Percentiles rank a stretch among this genome's conserved stretches.
Evolutionary conservation across 192 early-diverging fungal genomes (phyloP).

Genomic region (Coemansia sp.): DNA sequence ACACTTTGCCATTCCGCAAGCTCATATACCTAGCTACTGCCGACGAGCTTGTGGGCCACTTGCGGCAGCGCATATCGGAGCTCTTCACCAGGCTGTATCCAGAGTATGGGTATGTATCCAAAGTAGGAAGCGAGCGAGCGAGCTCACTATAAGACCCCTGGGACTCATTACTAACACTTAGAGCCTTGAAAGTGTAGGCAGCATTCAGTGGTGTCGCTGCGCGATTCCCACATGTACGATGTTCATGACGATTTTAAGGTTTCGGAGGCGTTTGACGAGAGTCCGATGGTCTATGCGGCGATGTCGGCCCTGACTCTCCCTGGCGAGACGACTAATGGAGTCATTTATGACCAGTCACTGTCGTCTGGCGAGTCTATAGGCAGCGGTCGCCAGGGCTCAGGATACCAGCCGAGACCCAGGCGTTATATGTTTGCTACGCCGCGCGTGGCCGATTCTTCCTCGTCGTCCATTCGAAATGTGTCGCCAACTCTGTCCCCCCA

Average conservation of each 20-base stretch:
- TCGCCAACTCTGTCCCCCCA: background rate
- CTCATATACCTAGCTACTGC: conserved; percentile 32
- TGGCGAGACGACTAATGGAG: background rate
- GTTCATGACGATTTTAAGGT: conserved; percentile 43
- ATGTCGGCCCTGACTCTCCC: conserved; percentile 22
- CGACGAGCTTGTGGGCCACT: conserved; percentile 23
- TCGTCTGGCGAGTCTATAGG: background rate
- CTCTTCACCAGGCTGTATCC: conserved; percentile 42
- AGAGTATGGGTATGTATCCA: conserved; percentile 34
- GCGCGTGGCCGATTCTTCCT: background rate
- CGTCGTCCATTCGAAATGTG: background rate
- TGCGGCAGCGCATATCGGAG: conserved; percentile 23
- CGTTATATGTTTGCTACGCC: conserved; percentile 33
- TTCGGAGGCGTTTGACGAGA: conserved; percentile 49
- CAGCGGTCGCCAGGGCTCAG: background rate
- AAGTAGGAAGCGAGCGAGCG: background rate
- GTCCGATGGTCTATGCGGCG: conserved; percentile 38
- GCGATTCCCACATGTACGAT: conserved; percentile 48
- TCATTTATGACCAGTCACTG: background rate
- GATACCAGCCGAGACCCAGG: conserved; percentile 25
- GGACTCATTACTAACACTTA: background rate
- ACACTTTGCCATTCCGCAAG: conserved; percentile 35
- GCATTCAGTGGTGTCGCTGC: conserved; percentile 26
- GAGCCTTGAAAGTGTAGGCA: conserved; percentile 10
- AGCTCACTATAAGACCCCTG: background rate